A percentile compares a stretch with the other conserved stretches of the same genome.
These are phyloP conservation scores for Aspergillus pseudotamarii DNA, from an alignment of 2,329 filamentous ascomycete genomes.

Conservation along the genomic window DNA sequence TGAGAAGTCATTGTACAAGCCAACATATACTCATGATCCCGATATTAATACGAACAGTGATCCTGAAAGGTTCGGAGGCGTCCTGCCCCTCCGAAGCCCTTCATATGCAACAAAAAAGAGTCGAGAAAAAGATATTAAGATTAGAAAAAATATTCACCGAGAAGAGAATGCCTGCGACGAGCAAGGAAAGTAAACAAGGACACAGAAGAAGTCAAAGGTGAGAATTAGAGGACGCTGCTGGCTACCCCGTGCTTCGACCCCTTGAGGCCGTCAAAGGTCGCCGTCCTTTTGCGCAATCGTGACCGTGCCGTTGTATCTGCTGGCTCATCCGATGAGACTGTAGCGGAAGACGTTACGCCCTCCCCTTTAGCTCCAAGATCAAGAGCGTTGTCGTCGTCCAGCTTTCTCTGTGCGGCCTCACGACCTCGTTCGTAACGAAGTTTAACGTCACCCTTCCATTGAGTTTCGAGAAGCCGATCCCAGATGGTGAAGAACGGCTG, in stretches of 20 bases:
- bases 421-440: conserved; percentile 61
- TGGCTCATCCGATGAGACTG: conserved; percentile 29
- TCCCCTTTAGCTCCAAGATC: conserved; percentile 26
- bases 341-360: conserved; percentile 24
- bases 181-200: conserved; percentile 2
- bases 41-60: conserved; percentile 19
- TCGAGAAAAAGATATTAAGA: conserved; percentile 5
- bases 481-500: conserved; percentile 82
- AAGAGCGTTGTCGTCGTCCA: conserved; percentile 49
- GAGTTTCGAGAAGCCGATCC: conserved; percentile 80
- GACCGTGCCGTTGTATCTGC: conserved; percentile 29
- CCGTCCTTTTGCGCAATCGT: conserved; percentile 41
- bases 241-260: conserved; percentile 41
- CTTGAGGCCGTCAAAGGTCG: conserved; percentile 36
- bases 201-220: not conserved
- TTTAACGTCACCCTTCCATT: conserved; percentile 72
- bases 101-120: conserved; percentile 4
- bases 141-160: conserved; percentile 10
- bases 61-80: conserved; percentile 30
- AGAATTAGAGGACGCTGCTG: conserved; percentile 43
- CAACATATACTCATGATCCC: conserved; percentile 22
- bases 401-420: conserved; percentile 58
- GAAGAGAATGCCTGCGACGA: not conserved
- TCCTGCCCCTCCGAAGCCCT: conserved; percentile 33
- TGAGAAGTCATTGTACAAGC: conserved; percentile 29